A percentile compares a stretch with the other conserved stretches of the same genome.
These are phyloP conservation scores for Lunularia cruciata DNA, from an alignment of 225 moss, liverwort and hornwort species.

Conservation along the genomic window DNA sequence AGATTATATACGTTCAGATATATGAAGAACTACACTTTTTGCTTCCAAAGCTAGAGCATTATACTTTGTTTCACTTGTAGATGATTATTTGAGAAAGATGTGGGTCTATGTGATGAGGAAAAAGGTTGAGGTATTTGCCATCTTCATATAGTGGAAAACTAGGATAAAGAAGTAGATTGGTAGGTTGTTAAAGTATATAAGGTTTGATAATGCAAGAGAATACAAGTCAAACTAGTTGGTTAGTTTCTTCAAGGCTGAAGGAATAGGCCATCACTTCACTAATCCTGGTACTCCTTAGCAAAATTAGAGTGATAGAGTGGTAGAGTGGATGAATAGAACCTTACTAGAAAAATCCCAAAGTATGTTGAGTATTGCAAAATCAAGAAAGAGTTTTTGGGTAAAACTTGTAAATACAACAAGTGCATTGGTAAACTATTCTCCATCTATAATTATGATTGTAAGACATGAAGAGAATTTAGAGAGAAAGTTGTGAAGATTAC, in stretches of 20 bases:
- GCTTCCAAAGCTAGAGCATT: background rate
- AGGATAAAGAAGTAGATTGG: background rate
- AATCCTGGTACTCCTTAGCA: background rate
- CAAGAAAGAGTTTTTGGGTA: background rate
- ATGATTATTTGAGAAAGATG: background rate
- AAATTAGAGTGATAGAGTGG: conserved; percentile 5
- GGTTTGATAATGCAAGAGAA: background rate
- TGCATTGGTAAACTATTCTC: too few relatives aligned
- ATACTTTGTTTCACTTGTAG: background rate
- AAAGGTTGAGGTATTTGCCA: background rate
- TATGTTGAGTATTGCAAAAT: background rate
- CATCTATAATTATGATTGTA: too few relatives aligned
- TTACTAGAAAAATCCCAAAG: background rate
- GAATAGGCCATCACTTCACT: background rate
- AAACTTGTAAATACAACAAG: background rate
- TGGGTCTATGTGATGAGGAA: background rate
- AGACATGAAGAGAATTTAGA: too few relatives aligned
- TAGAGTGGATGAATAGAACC: background rate
- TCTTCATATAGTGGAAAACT: background rate
- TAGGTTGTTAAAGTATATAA: background rate
- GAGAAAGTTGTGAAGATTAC: too few relatives aligned
- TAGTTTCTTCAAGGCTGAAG: background rate
- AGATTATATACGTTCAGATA: too few relatives aligned
- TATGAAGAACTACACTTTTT: background rate
- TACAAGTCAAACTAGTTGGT: background rate